phyloP scores from a whole-genome alignment of 352 stramenopile species.

The Elongisporangium prolatum region DNA sequence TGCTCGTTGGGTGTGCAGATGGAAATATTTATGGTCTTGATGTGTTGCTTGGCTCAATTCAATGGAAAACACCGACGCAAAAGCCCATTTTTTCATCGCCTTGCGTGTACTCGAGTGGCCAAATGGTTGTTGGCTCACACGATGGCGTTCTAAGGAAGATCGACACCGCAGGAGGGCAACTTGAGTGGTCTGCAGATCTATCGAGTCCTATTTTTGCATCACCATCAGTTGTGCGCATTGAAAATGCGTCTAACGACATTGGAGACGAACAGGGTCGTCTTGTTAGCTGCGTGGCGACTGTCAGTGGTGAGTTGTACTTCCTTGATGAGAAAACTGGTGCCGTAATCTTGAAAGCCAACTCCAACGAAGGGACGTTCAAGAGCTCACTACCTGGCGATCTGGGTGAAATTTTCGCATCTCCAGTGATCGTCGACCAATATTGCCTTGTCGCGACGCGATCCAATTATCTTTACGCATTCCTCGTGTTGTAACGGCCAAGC shows the following conservation, averaged over 20 bases:
- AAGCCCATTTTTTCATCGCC: slow-evolving; percentile 64
- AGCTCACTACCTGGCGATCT: slow-evolving; percentile 6
- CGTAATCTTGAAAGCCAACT: slow-evolving; percentile 11
- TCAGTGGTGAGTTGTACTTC: slow-evolving; percentile 28
- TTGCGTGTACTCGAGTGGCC: slow-evolving; percentile 23
- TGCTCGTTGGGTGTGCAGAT: slow-evolving; percentile 49
- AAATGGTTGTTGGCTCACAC: slow-evolving; percentile 43
- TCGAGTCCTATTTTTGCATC: slow-evolving; percentile 43
- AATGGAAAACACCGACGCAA: slow-evolving; percentile 30
- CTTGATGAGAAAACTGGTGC: slow-evolving; percentile 33
- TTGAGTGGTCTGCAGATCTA: slow-evolving; percentile 29
- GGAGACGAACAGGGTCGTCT: slow-evolving; percentile 3
- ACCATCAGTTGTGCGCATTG: slow-evolving; percentile 20
- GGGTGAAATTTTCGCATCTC: slow-evolving; percentile 52
- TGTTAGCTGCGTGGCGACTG: slow-evolving; percentile 41
- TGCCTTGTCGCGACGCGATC: slow-evolving; percentile 48
- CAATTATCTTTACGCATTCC: slow-evolving; percentile 37
- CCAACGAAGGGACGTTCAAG: background rate
- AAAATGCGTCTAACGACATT: background rate
- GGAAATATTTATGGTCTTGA: slow-evolving; percentile 34
- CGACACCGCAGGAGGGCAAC: slow-evolving; percentile 13
- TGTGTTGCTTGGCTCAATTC: slow-evolving; percentile 12
- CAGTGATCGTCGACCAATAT: slow-evolving; percentile 34
- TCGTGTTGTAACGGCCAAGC: too few relatives aligned
- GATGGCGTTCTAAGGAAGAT: slow-evolving; percentile 45